Conservation (phyloP, 148 eudicot genomes). For the Hydrangea macrophylla region DNA sequence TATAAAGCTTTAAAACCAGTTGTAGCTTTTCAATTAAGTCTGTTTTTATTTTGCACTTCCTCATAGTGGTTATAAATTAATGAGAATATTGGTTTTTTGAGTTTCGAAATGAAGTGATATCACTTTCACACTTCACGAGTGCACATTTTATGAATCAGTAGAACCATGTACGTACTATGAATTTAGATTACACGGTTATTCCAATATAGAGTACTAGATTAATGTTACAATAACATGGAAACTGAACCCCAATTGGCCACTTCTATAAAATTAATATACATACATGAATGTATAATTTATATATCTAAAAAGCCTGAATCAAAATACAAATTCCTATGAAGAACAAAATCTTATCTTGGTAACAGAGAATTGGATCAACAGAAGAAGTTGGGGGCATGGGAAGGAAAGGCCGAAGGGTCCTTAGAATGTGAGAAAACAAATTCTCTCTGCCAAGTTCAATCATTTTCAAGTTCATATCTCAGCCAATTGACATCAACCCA, state of each 20-base stretch:
- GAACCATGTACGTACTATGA: too few relatives aligned
- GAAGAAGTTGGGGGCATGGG: constrained; percentile 4
- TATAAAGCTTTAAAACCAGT: too few relatives aligned
- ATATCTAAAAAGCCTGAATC: constrained; percentile 3
- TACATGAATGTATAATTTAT: not conserved
- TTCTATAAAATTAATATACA: not conserved
- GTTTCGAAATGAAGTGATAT: too few relatives aligned
- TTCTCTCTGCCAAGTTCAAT: not conserved
- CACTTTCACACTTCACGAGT: too few relatives aligned
- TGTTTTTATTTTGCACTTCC: too few relatives aligned
- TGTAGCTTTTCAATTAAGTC: too few relatives aligned
- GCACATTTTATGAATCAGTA: too few relatives aligned
- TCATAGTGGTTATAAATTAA: too few relatives aligned
- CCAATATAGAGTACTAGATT: not conserved
- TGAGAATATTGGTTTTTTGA: too few relatives aligned
- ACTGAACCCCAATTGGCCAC: not conserved
- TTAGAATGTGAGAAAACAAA: not conserved
- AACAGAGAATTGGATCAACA: constrained; percentile 5
- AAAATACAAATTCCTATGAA: not conserved
- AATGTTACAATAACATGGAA: not conserved
- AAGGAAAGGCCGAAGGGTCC: not conserved
- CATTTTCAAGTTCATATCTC: not conserved
- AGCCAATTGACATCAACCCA: not conserved
- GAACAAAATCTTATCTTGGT: constrained; percentile 11
- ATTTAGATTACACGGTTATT: not conserved